Evolutionary conservation across 768 basidiomycete genomes (phyloP).

Genomic region (Lentinula detonsa): DNA sequence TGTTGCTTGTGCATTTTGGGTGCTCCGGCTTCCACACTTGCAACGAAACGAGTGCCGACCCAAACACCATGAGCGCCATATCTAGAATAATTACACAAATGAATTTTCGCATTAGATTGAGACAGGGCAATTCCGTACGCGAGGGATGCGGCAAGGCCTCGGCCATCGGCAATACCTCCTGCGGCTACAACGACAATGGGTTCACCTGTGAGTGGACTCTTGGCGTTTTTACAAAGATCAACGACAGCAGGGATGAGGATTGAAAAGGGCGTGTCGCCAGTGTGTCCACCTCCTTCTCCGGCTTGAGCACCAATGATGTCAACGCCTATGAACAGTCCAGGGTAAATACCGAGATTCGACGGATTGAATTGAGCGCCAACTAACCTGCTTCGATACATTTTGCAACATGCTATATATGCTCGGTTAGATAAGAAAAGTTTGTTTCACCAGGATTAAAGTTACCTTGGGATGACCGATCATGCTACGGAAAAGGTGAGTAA

Average conservation of each 20-base stretch:
- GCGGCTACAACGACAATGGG: slow-evolving; percentile 77
- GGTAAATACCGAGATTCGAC: neutral
- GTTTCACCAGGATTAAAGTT: slow-evolving; percentile 4
- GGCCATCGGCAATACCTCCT: slow-evolving; percentile 79
- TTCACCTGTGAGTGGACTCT: slow-evolving; percentile 73
- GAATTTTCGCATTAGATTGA: neutral
- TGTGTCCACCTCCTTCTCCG: slow-evolving; percentile 87
- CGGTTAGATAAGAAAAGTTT: slow-evolving; percentile 1
- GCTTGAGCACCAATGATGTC: slow-evolving; percentile 89
- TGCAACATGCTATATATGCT: slow-evolving; percentile 48
- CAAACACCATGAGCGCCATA: slow-evolving; percentile 84
- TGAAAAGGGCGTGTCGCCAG: slow-evolving; percentile 76
- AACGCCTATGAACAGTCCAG: slow-evolving; percentile 44
- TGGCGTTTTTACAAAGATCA: slow-evolving; percentile 64
- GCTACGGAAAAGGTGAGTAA: slow-evolving; percentile 26
- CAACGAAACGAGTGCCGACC: slow-evolving; percentile 87
- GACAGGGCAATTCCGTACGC: slow-evolving; percentile 32
- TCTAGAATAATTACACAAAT: slow-evolving; percentile 23
- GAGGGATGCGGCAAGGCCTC: slow-evolving; percentile 71
- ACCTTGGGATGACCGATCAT: slow-evolving; percentile 87
- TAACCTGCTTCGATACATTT: slow-evolving; percentile 71
- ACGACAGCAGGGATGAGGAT: slow-evolving; percentile 80
- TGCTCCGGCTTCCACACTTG: slow-evolving; percentile 75
- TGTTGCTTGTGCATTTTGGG: slow-evolving; percentile 68
- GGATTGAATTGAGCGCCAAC: neutral